Conservation (phyloP, 805 yeast species). For the Saccharomycopsis selenospora region DNA sequence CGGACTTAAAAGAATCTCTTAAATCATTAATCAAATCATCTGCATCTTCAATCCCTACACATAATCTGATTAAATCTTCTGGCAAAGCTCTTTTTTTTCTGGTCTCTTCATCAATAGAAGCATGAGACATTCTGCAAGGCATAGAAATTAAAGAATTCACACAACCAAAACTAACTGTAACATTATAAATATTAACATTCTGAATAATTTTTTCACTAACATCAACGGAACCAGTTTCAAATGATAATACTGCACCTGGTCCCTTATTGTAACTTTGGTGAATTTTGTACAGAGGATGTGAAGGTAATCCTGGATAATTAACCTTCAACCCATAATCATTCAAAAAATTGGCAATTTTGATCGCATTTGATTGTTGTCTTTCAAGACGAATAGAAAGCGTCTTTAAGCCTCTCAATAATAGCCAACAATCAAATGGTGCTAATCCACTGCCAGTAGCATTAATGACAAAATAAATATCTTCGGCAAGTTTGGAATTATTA, state of each 20-base stretch:
- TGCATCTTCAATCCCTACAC: constrained; percentile 83
- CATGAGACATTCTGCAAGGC: constrained; percentile 96
- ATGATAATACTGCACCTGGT: constrained; percentile 81
- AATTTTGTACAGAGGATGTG: constrained; percentile 74
- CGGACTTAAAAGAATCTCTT: constrained; percentile 40
- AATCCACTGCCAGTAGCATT: constrained; percentile 90
- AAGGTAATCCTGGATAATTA: constrained; percentile 75
- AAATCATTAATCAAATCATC: constrained; percentile 80
- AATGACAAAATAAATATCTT: constrained; percentile 64
- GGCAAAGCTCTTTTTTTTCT: constrained; percentile 87
- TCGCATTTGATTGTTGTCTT: constrained; percentile 79
- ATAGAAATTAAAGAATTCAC: constrained; percentile 86
- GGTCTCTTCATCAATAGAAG: constrained; percentile 84
- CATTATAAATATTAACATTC: constrained; percentile 68
- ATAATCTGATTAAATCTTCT: constrained; percentile 82
- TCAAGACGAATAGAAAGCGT: constrained; percentile 82
- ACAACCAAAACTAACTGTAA: constrained; percentile 91
- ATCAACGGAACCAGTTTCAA: constrained; percentile 74
- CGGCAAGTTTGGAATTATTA: constrained; percentile 54
- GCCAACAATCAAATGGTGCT: constrained; percentile 90
- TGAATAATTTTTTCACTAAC: constrained; percentile 69
- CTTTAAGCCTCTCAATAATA: constrained; percentile 78
- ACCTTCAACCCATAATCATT: constrained; percentile 55
- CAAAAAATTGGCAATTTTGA: constrained; percentile 67
- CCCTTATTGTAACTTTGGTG: constrained; percentile 76